A percentile compares a stretch with the other conserved stretches of the same genome.
Evolutionary conservation across 78 protist species (phyloP).

Genomic region (Dictyostelium citrinum): DNA sequence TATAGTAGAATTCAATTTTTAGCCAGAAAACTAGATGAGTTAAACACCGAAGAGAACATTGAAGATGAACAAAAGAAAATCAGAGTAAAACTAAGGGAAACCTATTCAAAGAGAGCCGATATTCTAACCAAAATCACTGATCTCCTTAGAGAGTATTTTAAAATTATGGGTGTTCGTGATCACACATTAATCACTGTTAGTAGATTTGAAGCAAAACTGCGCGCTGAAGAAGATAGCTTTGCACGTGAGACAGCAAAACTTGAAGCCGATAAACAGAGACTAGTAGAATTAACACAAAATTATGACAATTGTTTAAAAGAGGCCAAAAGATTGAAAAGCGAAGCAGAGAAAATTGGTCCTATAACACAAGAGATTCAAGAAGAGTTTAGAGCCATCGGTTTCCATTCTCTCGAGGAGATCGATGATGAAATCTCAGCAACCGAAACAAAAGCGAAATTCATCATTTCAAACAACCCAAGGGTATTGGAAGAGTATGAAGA

Average conservation of each 20-base stretch:
- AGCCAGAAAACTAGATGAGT: not conserved
- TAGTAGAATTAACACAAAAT: not conserved
- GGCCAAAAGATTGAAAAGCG: not conserved
- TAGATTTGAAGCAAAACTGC: not conserved
- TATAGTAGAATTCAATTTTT: not conserved
- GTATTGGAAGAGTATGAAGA: slow-evolving; percentile 77
- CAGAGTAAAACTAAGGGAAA: not conserved
- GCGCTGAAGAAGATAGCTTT: not conserved
- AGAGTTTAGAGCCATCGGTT: not conserved
- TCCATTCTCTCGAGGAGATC: slow-evolving; percentile 17
- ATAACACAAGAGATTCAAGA: not conserved
- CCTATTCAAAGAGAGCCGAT: not conserved
- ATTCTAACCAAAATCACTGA: not conserved
- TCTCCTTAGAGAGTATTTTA: not conserved
- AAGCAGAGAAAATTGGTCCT: not conserved
- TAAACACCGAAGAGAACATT: slow-evolving; percentile 32
- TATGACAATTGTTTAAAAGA: not conserved
- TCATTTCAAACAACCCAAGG: slow-evolving; percentile 40
- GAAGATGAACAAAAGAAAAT: not conserved
- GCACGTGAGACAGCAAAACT: not conserved
- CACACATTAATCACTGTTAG: not conserved
- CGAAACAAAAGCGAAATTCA: slow-evolving; percentile 6
- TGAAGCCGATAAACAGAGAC: not conserved
- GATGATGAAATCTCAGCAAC: slow-evolving; percentile 17
- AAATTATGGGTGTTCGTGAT: not conserved